Conservation (phyloP, 2,329 filamentous ascomycete genomes). For the Diaporthe citri region DNA sequence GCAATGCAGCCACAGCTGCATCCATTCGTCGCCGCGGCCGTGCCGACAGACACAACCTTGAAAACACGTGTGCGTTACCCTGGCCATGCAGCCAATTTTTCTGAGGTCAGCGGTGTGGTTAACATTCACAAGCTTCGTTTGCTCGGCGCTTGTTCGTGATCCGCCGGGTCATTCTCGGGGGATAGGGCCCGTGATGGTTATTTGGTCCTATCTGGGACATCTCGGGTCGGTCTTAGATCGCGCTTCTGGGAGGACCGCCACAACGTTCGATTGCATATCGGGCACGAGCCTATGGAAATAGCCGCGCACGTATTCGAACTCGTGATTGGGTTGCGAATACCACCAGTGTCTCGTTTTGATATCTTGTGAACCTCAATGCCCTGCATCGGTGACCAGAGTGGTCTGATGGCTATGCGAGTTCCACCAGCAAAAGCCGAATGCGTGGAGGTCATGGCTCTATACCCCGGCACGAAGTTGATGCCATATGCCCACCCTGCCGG, state of each 20-base stretch:
- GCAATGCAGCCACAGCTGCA: conserved; percentile 10
- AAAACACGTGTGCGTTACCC: conserved; percentile 34
- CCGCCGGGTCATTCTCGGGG: background rate
- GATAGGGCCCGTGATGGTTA: background rate
- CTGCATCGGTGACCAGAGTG: conserved; percentile 11
- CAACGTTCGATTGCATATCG: background rate
- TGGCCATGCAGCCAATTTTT: conserved; percentile 17
- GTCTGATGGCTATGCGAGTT: conserved; percentile 1
- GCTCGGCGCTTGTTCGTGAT: background rate
- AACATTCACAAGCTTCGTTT: conserved; percentile 23
- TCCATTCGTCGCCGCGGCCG: conserved; percentile 21
- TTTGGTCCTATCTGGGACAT: background rate
- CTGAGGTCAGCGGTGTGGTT: conserved; percentile 39
- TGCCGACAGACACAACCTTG: conserved; percentile 29
- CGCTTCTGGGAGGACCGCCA: background rate
- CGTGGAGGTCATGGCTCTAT: background rate
- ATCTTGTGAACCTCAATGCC: background rate
- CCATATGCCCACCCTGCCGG: background rate
- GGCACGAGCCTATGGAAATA: conserved; percentile 4
- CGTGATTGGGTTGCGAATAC: conserved; percentile 7
- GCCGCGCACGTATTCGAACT: background rate
- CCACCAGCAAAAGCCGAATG: background rate
- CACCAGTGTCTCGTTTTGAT: conserved; percentile 13
- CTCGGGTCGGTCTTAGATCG: conserved; percentile 5
- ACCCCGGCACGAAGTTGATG: background rate